phyloP scores from a whole-genome alignment of 2,329 filamentous ascomycete genomes.

The Botrytis hyacinthi region DNA sequence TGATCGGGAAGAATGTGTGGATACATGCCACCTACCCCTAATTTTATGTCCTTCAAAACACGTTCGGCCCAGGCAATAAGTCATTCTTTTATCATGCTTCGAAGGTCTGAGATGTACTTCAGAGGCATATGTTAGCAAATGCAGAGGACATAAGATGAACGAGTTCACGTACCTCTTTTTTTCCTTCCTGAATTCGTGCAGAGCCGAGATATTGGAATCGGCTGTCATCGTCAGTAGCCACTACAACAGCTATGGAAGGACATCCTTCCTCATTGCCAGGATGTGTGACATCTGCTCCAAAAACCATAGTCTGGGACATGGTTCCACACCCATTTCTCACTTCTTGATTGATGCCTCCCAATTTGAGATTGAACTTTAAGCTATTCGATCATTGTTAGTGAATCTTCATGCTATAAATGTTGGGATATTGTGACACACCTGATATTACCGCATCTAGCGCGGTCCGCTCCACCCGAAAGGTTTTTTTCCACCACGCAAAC shows the following conservation, averaged over 20 bases:
- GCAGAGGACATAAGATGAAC: not conserved
- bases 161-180: not conserved
- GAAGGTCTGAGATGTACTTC: not conserved
- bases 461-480: too few relatives aligned
- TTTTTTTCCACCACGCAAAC: not conserved
- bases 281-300: conserved; percentile 10
- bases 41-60: too few relatives aligned
- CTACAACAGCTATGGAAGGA: not conserved
- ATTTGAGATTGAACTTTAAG: not conserved
- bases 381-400: not conserved
- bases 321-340: not conserved
- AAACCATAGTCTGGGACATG: not conserved
- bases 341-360: not conserved
- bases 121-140: not conserved
- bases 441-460: not conserved
- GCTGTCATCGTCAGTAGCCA: not conserved
- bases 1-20: not conserved
- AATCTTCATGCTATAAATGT: not conserved
- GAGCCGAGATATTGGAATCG: not conserved
- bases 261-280: not conserved
- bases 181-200: not conserved
- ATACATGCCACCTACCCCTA: too few relatives aligned
- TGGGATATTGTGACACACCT: not conserved
- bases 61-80: not conserved
- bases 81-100: not conserved